Evolutionary conservation across 1,284 basidiomycete genomes (phyloP).

Genomic region (Rhodotorula mucilaginosa): DNA sequence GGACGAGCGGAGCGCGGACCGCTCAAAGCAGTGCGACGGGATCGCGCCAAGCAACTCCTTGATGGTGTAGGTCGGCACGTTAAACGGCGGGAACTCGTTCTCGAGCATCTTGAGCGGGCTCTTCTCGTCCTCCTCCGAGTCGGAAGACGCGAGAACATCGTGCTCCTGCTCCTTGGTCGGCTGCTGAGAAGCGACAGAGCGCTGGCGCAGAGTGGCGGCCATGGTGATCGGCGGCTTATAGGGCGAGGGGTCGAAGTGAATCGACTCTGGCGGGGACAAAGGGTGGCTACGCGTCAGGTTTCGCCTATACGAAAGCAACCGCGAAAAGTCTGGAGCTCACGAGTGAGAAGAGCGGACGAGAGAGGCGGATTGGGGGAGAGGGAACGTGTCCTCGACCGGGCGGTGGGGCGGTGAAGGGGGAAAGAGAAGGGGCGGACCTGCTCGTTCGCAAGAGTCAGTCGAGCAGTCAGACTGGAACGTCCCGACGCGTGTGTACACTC

Average conservation of each 20-base stretch:
- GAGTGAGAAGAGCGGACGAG: background rate
- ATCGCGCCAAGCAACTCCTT: conserved; percentile 41
- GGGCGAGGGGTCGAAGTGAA: background rate
- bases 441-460: too few relatives aligned
- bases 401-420: background rate
- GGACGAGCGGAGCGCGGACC: conserved; percentile 80
- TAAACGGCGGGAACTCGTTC: conserved; percentile 26
- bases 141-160: conserved; percentile 30
- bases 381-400: background rate
- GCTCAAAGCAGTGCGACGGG: conserved; percentile 77
- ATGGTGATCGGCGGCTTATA: conserved; percentile 4
- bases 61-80: conserved; percentile 26
- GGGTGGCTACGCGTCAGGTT: too few relatives aligned
- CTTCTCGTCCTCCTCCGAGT: conserved; percentile 22
- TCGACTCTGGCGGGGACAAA: background rate
- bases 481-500: too few relatives aligned
- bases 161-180: conserved; percentile 18
- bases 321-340: background rate
- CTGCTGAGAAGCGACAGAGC: conserved; percentile 4
- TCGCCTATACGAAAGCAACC: background rate
- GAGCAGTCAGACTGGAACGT: too few relatives aligned
- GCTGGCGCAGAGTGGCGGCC: conserved; percentile 27
- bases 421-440: background rate
- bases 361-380: background rate
- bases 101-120: conserved; percentile 25